Evolutionary conservation across 2,329 filamentous ascomycete genomes (phyloP).

Genomic region (Phyllachora maydis): DNA sequence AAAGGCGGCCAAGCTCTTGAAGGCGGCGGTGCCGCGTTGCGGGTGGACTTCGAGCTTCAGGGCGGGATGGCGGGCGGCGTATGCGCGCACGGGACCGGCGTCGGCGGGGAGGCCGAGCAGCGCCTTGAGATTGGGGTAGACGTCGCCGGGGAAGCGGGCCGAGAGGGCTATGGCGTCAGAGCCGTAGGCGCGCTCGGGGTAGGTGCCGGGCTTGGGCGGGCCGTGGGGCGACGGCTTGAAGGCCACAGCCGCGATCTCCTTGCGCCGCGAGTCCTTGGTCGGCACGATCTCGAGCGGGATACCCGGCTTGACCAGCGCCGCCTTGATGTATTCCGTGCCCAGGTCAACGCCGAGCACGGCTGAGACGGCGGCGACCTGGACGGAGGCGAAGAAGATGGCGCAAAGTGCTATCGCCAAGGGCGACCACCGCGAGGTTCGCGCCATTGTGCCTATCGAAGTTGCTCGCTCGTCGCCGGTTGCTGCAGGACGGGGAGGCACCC

Average conservation of each 20-base stretch:
- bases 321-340: constrained; percentile 94
- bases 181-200: constrained; percentile 81
- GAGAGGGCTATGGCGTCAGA: constrained; percentile 77
- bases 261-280: constrained; percentile 92
- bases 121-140: constrained; percentile 85
- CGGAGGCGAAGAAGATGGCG: constrained; percentile 19
- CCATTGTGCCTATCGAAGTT: too few species aligned
- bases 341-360: constrained; percentile 86
- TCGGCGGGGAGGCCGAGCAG: constrained; percentile 56
- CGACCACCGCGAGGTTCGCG: constrained; percentile 12
- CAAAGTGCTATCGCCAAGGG: constrained; percentile 15
- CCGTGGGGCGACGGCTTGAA: constrained; percentile 70
- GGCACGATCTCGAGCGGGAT: constrained; percentile 95
- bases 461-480: too few species aligned
- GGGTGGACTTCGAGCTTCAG: constrained; percentile 43
- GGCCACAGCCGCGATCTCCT: constrained; percentile 76
- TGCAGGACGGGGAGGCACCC: not conserved
- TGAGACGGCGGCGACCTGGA: constrained; percentile 31
- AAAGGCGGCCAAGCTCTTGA: constrained; percentile 54
- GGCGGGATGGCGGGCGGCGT: constrained; percentile 57
- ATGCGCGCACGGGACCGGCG: constrained; percentile 43
- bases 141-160: constrained; percentile 75
- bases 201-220: constrained; percentile 40
- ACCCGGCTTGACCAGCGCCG: constrained; percentile 84
- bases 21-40: constrained; percentile 49